Percentiles rank a stretch among this genome's conserved stretches.
phyloP scores from a whole-genome alignment of 805 yeast species.

The Candida maesae region DNA sequence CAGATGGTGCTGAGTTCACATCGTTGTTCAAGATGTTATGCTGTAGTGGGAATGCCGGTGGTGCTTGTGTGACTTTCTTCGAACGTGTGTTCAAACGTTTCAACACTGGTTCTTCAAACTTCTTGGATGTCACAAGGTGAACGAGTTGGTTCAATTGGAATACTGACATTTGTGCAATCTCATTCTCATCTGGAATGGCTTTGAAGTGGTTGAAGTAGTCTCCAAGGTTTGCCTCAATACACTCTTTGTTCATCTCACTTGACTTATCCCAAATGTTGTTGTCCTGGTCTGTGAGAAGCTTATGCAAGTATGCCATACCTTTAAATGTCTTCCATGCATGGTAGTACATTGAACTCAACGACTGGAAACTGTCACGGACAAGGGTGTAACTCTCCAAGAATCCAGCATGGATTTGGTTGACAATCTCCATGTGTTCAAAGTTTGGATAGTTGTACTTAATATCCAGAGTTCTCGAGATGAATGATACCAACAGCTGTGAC shows the following conservation, averaged over 20 bases:
- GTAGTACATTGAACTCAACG: conserved; percentile 51
- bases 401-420: conserved; percentile 21
- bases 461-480: conserved; percentile 29
- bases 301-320: conserved; percentile 41
- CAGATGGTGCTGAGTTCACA: conserved; percentile 1
- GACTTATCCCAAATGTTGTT: conserved; percentile 27
- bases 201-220: conserved; percentile 20
- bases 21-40: not conserved
- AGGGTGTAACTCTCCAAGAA: conserved; percentile 29
- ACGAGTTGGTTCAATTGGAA: conserved; percentile 24
- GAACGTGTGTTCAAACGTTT: conserved; percentile 13
- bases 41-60: not conserved
- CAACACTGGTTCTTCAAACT: conserved; percentile 17
- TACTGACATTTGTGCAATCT: conserved; percentile 16
- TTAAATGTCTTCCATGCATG: conserved; percentile 63
- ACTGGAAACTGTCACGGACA: conserved; percentile 33
- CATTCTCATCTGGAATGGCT: conserved; percentile 26
- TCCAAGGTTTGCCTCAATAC: conserved; percentile 9
- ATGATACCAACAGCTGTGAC: conserved; percentile 15
- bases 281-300: conserved; percentile 31
- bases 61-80: conserved; percentile 4
- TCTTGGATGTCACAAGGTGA: conserved; percentile 12
- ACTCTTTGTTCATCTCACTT: conserved; percentile 21
- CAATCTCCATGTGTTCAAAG: conserved; percentile 1
- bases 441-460: conserved; percentile 23